phyloP scores from a whole-genome alignment of 345 rosid species.

The Boechera retrofracta region DNA sequence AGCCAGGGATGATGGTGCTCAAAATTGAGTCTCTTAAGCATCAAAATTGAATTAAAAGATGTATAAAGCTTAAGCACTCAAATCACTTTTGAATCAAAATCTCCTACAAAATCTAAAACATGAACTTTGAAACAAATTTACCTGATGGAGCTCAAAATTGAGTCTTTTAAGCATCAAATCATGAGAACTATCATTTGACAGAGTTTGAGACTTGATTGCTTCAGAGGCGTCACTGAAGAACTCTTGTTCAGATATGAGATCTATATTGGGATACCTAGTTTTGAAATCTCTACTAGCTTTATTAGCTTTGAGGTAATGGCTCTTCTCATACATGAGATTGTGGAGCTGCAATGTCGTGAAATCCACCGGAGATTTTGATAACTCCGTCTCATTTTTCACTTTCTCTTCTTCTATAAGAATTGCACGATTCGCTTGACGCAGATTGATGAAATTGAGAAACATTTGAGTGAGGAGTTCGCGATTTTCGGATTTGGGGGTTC shows the following conservation, averaged over 20 bases:
- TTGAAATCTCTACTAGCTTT: constrained; percentile 84
- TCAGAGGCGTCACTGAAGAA: constrained; percentile 75
- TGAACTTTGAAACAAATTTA: constrained; percentile 24
- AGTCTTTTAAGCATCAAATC: constrained; percentile 88
- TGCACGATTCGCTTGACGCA: constrained; percentile 87
- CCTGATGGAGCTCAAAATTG: constrained; percentile 91
- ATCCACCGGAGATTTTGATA: constrained; percentile 78
- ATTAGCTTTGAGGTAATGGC: constrained; percentile 81
- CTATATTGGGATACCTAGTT: constrained; percentile 80
- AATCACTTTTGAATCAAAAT: neutral
- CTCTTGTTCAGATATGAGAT: constrained; percentile 83
- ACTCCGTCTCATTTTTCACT: constrained; percentile 72
- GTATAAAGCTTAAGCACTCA: constrained; percentile 6
- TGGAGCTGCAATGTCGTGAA: constrained; percentile 81
- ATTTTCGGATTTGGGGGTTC: constrained; percentile 65
- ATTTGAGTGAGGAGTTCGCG: constrained; percentile 78
- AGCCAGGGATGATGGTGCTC: neutral
- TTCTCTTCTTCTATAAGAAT: constrained; percentile 80
- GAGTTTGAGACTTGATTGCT: constrained; percentile 58
- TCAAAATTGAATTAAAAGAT: neutral
- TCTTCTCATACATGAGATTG: constrained; percentile 92
- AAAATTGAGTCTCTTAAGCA: neutral
- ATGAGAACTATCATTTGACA: constrained; percentile 65
- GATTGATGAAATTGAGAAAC: constrained; percentile 79
- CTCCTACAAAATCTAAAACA: neutral